phyloP scores from a whole-genome alignment of 2,329 filamentous ascomycete genomes.

The Fusarium coicis region DNA sequence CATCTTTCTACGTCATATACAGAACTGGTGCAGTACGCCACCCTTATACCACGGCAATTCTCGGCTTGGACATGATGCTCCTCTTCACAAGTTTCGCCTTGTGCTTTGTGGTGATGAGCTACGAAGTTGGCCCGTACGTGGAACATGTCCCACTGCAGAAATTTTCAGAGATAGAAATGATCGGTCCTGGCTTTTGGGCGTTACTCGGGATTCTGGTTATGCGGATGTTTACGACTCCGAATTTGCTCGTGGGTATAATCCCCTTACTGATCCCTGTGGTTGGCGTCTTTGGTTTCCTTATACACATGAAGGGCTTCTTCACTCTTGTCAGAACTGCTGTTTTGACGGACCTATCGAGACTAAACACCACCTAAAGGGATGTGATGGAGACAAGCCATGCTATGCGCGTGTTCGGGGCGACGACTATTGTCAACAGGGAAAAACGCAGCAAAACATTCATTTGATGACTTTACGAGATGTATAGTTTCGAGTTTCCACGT shows the following conservation, averaged over 20 bases:
- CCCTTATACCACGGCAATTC: neutral
- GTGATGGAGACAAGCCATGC: too few species aligned
- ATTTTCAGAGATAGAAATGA: slow-evolving; percentile 33
- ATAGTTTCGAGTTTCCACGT: neutral
- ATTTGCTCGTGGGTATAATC: neutral
- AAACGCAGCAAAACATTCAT: neutral
- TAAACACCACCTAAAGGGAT: neutral
- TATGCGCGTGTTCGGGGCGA: neutral
- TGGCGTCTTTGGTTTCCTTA: slow-evolving; percentile 7
- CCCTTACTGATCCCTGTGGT: slow-evolving; percentile 9
- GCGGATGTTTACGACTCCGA: slow-evolving; percentile 17
- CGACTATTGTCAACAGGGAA: neutral
- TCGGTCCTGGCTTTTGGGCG: slow-evolving; percentile 32
- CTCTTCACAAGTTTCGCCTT: slow-evolving; percentile 31
- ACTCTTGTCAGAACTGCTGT: slow-evolving; percentile 4
- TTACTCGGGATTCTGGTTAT: slow-evolving; percentile 28
- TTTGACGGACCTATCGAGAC: neutral
- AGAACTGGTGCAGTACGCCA: neutral
- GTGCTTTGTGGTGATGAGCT: slow-evolving; percentile 36
- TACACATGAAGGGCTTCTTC: slow-evolving; percentile 33
- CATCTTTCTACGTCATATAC: slow-evolving; percentile 15
- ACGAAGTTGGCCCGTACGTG: slow-evolving; percentile 31
- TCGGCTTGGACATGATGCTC: slow-evolving; percentile 22
- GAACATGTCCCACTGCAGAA: neutral
- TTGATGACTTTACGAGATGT: neutral